Base-by-base conservation (phyloP, 345 rosid species). In the Anacardium occidentale region DNA sequence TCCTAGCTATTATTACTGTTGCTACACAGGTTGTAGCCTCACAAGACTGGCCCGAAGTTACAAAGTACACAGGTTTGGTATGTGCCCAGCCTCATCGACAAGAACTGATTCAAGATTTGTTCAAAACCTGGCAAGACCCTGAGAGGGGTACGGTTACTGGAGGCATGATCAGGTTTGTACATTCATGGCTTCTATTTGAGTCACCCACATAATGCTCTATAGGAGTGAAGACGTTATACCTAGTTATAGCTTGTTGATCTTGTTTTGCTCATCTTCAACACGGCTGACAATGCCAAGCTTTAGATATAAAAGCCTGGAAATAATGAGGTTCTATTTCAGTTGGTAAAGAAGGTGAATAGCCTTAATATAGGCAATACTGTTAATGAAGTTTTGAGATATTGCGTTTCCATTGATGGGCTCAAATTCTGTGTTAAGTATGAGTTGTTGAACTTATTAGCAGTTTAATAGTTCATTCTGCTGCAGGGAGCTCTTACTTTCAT, bases 11-110 rank as follows among this genome's bases (percentile, higher is more conserved):
- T 58, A 58, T 64, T 40, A 69, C 11, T 59, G 2, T 21, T 71
- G 10, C 25, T 62, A 15, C 64, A 11, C 73, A 81, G 87, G 83
- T 84, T 64, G 83, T 81, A 18, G 87, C 87, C 44, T 81, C 85
- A 18, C 84, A 80, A 74, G 86, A 83, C 71, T 83, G 82, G 86
- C 86, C 86, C n/a, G 86, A 83, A 64, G 79, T 78, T 48, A 76
- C 87, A 7, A 81, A 80, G 57, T 83, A 83, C 61, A 82, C 79
- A 10, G 84, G 83, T 3, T 48, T 78, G 54, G 84, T 80, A n/a
- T 64, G 79, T 32, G 84, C 87, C 64, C 87, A 83, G 73, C 81
- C 83, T 51, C 87, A 81, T 72, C 68, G 83, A 14, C 83, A 81
- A 69, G 84, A 84, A 63, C 79, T 81, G 21, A 81, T 78, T 66